A percentile compares a stretch with the other conserved stretches of the same genome.
These are phyloP conservation scores for Clarireedia hainanense DNA, from an alignment of 2,329 filamentous ascomycete genomes.

Conservation along the genomic window DNA sequence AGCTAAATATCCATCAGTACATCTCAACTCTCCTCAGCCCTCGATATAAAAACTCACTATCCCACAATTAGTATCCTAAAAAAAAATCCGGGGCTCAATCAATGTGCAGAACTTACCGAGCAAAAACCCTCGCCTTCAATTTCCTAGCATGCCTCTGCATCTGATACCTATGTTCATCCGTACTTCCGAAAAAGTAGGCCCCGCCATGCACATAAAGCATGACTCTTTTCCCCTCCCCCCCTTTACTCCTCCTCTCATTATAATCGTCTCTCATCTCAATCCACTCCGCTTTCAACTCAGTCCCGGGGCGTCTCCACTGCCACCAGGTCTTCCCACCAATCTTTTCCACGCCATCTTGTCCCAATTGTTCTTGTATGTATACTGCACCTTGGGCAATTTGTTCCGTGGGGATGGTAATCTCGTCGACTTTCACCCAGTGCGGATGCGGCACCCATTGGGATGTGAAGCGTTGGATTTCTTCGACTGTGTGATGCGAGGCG, in stretches of 20 bases:
- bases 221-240: conserved; percentile 58
- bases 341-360: conserved; percentile 63
- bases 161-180: conserved; percentile 97
- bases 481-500: conserved; percentile 81
- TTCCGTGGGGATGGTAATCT: conserved; percentile 55
- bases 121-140: conserved; percentile 14
- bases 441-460: conserved; percentile 86
- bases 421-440: conserved; percentile 75
- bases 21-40: neutral
- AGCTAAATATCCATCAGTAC: conserved; percentile 32
- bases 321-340: conserved; percentile 84
- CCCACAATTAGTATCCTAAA: conserved; percentile 7
- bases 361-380: conserved; percentile 65
- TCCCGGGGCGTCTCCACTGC: conserved; percentile 70
- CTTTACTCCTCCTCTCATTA: conserved; percentile 56
- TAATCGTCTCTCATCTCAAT: conserved; percentile 89
- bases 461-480: conserved; percentile 89
- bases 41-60: conserved; percentile 17
- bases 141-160: conserved; percentile 89
- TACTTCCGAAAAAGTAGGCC: conserved; percentile 90
- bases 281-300: conserved; percentile 76
- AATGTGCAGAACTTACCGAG: neutral
- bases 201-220: conserved; percentile 95
- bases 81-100: neutral
- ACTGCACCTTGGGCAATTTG: conserved; percentile 59